Conservation (phyloP, 371 early-diverging fungal genomes). For the Blakeslea trispora region DNA sequence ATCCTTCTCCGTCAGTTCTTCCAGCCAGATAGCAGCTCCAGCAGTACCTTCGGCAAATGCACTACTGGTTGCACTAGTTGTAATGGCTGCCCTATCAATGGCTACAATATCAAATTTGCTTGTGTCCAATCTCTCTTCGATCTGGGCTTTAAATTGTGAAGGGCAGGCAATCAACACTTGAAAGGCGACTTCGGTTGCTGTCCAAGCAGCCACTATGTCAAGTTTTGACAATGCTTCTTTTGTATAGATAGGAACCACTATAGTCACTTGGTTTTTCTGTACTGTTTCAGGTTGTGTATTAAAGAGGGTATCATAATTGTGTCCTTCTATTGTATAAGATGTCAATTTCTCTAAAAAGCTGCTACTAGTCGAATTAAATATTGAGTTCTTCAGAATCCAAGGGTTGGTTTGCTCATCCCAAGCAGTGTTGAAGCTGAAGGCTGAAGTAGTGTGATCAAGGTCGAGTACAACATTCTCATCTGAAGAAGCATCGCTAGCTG, state of each 20-base stretch:
- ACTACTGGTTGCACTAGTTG: neutral
- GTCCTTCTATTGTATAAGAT: conserved; percentile 22
- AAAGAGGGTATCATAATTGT: conserved; percentile 12
- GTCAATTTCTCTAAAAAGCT: conserved; percentile 15
- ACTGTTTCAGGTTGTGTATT: neutral
- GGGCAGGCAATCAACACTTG: conserved; percentile 16
- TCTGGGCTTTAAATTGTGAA: conserved; percentile 5
- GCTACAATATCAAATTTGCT: conserved; percentile 1
- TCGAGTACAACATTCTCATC: conserved; percentile 7
- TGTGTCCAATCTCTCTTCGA: conserved; percentile 7
- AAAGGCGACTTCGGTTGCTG: neutral
- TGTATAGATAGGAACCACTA: conserved; percentile 19
- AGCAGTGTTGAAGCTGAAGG: conserved; percentile 14
- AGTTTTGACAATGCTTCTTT: conserved; percentile 17
- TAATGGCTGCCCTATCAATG: conserved; percentile 12
- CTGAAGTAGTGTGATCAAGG: neutral
- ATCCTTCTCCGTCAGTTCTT: conserved; percentile 3
- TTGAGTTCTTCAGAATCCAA: conserved; percentile 20
- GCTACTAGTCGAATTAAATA: conserved; percentile 12
- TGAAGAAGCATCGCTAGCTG: conserved; percentile 9
- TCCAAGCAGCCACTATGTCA: conserved; percentile 12
- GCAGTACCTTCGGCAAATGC: conserved; percentile 15
- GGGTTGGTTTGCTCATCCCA: conserved; percentile 28
- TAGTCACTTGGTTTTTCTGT: conserved; percentile 9
- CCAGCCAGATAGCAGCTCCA: conserved; percentile 23